Base-by-base conservation (phyloP, 2,329 filamentous ascomycete species). In the Sporothrix pallida region DNA sequence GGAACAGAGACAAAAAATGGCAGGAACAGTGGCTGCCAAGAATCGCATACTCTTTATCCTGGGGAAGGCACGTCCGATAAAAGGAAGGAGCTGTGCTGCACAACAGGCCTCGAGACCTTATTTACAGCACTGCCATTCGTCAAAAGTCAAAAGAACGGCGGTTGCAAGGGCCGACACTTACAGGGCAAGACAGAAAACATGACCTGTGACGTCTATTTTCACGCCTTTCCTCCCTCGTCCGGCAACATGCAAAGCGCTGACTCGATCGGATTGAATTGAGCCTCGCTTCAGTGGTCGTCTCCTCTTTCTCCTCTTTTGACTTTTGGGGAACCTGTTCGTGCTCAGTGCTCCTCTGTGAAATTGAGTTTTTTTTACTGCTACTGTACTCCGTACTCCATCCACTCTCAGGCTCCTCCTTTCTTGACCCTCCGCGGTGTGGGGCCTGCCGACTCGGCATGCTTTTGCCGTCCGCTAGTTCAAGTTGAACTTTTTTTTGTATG, bases 391-490 rank as follows among this genome's bases (percentile, higher is more conserved):
- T 63, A 20, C 37, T 65, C 60, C 60, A 65, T 37, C 31, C 31
- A 37, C 31, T 37, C 60, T 44, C n/a, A 46, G 37, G 37, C 17
- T 2, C 60, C 17, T 2, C 60, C 63, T 31, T 52, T 50, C 20
- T 31, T 48, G 12, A 4, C 42, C 44, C 62, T 17, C 44, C 46
- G 31, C 60, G 31, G 31, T 37, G 67, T 70, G 50, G 67, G 31
- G 26, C 67, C 68, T 58, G 68, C 68, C 68, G 68, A 62, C 23
- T 50, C 70, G 70, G 70, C 70, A 62, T 62, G 17, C n/a, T 71
- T 71, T 71, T 71, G 70, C 70, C 70, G 70, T 6, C 48, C n/a
- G 10, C 62, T 67, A 67, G 44, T 48, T 26, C 52, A 54, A 46
- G 31, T 37, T 37, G 2, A 37, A 37, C 31, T 37, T 37, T 37